Base-by-base conservation (phyloP, 495 filamentous ascomycete species). In the Aspergillus asperescens region DNA sequence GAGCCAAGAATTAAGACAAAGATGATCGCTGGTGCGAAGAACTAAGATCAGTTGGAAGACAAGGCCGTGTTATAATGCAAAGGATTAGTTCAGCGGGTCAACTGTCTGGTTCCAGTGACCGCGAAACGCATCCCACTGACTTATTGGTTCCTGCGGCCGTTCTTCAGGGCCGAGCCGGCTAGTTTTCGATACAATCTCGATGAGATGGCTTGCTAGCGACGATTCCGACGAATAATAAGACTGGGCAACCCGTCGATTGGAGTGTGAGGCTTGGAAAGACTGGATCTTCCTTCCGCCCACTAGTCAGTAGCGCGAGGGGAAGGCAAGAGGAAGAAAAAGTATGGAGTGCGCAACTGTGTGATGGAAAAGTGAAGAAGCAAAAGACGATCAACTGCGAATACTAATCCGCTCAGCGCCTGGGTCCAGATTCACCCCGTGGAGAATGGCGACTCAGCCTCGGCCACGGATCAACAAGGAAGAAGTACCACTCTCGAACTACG, bases 1-100 rank as follows among this genome's bases (percentile, higher is more conserved):
- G 42, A 47, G 4, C 24, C 9, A 24, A 20, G 44, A n/a, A n/a
- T n/a, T n/a, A n/a, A 27, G n/a, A n/a, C 34, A 13, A 34, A 22
- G 27, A 51, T 22, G 35, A 32, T 43, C 18, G 27, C n/a, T 49
- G 35, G 49, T 10, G 25, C n/a, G 35, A 51, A 41, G 24, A 42
- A 5, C 31, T 50, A 22, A 35, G 29, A 52, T 25, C 28, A 20
- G 23, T 8, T 48, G 45, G 27, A 44, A 39, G 50, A 18, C 48
- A 23, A 52, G 51, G 13, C 46, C 29, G 47, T 39, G 53, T 56
- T 56, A 56, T 56, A 56, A 45, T 31, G 31, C 23, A 5, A 4
- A 28, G 18, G 40, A 24, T 28, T 37, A 37, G 45, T 22, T 38
- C 37, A 43, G 40, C 29, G 50, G 40, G 25, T 32, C 29, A 28